Percentiles rank a stretch among this genome's conserved stretches.
Evolutionary conservation across 2,329 filamentous ascomycete genomes (phyloP).

Genomic region (Gnomoniopsis sp.): DNA sequence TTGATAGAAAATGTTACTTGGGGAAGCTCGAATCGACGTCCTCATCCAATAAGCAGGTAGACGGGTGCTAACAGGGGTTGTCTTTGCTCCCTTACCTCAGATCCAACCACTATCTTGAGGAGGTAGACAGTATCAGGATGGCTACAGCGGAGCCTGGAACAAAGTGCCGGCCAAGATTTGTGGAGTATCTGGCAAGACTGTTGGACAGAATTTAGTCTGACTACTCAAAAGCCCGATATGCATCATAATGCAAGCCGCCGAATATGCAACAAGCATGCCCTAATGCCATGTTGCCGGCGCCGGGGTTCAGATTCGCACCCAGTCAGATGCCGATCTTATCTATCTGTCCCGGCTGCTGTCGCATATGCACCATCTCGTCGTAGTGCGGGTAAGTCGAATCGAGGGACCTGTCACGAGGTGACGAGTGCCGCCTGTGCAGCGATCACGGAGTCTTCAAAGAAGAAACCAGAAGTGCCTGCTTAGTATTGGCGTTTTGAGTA

Average conservation of each 20-base stretch:
- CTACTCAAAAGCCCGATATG: neutral
- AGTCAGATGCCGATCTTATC: neutral
- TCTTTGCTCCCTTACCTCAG: neutral
- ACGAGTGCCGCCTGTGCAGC: neutral
- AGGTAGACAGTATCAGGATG: neutral
- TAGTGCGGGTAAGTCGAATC: slow-evolving; percentile 1
- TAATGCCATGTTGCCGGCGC: neutral
- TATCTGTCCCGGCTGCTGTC: neutral
- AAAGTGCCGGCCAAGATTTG: neutral
- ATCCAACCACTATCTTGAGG: neutral
- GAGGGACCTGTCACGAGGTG: neutral
- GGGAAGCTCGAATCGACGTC: neutral
- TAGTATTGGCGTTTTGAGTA: neutral
- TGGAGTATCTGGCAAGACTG: neutral
- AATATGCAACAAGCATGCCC: neutral
- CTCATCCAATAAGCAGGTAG: neutral
- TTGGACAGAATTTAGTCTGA: no score
- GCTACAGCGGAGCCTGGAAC: neutral
- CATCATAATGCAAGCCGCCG: neutral
- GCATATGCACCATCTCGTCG: neutral
- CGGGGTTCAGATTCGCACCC: neutral
- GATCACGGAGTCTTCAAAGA: neutral
- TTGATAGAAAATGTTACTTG: neutral
- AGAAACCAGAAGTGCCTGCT: neutral
- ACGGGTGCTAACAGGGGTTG: neutral